Conservation (phyloP, 371 early-diverging fungal species). For the Rhizomucor pusillus region DNA sequence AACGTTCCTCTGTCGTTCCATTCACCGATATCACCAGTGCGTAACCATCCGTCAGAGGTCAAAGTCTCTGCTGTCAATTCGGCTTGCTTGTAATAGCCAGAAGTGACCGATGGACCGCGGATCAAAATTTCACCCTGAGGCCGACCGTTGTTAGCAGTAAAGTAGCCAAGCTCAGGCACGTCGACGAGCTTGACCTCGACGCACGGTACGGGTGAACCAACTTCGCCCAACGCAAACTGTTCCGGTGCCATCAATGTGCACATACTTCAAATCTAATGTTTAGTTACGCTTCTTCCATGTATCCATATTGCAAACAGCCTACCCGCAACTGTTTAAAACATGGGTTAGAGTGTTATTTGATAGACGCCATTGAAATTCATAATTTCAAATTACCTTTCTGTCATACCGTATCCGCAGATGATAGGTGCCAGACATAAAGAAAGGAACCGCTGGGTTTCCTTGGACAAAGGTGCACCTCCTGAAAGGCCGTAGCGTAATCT, state of each 20-base stretch:
- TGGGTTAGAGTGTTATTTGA: background rate
- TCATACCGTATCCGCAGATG: slow-evolving; percentile 71
- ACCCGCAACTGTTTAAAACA: slow-evolving; percentile 17
- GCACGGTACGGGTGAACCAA: slow-evolving; percentile 84
- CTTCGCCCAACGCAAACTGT: slow-evolving; percentile 58
- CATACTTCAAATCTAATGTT: slow-evolving; percentile 6
- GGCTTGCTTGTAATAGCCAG: slow-evolving; percentile 68
- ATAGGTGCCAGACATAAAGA: slow-evolving; percentile 64
- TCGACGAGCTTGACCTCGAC: slow-evolving; percentile 89
- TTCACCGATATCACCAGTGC: slow-evolving; percentile 87
- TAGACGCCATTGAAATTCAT: background rate
- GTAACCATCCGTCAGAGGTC: slow-evolving; percentile 83
- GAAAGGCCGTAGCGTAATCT: slow-evolving; percentile 68
- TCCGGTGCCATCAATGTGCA: slow-evolving; percentile 61
- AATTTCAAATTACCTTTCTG: slow-evolving; percentile 18
- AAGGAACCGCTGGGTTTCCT: slow-evolving; percentile 69
- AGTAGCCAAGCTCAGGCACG: slow-evolving; percentile 79
- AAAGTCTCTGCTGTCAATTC: slow-evolving; percentile 69
- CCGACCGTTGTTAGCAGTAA: slow-evolving; percentile 57
- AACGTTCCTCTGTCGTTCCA: slow-evolving; percentile 66
- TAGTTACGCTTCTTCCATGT: background rate
- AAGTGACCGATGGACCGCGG: slow-evolving; percentile 73
- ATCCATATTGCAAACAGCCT: slow-evolving; percentile 4
- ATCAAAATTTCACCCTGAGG: slow-evolving; percentile 88
- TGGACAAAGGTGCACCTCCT: slow-evolving; percentile 82